Percentiles rank a stretch among this genome's conserved stretches.
phyloP scores from a whole-genome alignment of 2,329 filamentous ascomycete genomes.

The Claviceps spartinae region DNA sequence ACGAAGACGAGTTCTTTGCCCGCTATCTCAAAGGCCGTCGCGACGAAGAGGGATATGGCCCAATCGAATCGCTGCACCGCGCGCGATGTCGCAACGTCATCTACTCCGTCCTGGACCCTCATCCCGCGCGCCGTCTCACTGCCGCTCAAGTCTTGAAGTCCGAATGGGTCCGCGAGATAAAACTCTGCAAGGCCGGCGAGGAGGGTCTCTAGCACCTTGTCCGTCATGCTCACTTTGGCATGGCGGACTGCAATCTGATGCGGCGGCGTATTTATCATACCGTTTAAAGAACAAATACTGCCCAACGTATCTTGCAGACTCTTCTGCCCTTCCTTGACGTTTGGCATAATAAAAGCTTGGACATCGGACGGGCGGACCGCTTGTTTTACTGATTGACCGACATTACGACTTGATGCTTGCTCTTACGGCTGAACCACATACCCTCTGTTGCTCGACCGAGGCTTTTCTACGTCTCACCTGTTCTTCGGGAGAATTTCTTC shows the following conservation, averaged over 20 bases:
- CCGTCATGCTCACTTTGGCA: conserved; percentile 15
- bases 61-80: conserved; percentile 88
- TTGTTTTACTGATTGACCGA: conserved; percentile 2
- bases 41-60: conserved; percentile 89
- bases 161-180: conserved; percentile 97
- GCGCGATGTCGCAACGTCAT: conserved; percentile 97
- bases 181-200: conserved; percentile 89
- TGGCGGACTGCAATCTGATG: conserved; percentile 16
- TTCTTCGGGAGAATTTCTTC: background rate
- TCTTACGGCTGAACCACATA: conserved; percentile 2
- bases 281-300: background rate
- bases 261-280: conserved; percentile 1
- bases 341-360: conserved; percentile 7
- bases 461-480: background rate
- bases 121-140: conserved; percentile 81
- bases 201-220: conserved; percentile 59
- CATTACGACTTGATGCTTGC: conserved; percentile 9
- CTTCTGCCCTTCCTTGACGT: conserved; percentile 6
- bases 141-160: conserved; percentile 95
- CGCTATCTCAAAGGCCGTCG: conserved; percentile 85
- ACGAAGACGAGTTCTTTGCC: conserved; percentile 94
- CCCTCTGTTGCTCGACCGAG: too few relatives aligned
- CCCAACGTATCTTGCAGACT: conserved; percentile 14
- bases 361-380: conserved; percentile 2
- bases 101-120: conserved; percentile 94